phyloP scores from a whole-genome alignment of 768 basidiomycete species.

The Tulasnella sp. region DNA sequence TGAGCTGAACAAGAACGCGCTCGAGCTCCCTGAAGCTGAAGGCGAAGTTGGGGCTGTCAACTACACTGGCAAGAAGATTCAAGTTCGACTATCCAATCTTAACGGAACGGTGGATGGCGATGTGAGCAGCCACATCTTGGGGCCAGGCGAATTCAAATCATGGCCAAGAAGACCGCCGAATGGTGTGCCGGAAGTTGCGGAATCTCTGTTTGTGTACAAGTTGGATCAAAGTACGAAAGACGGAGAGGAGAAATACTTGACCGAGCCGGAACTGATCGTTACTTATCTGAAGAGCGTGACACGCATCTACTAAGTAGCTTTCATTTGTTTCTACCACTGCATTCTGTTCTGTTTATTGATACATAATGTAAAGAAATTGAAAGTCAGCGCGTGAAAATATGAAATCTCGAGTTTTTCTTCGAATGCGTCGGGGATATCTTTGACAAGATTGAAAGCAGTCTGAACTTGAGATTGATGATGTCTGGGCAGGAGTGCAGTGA shows the following conservation, averaged over 20 bases:
- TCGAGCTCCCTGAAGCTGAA: not conserved
- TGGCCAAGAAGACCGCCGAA: conserved; percentile 1
- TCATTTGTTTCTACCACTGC: no score
- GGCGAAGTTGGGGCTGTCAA: conserved; percentile 3
- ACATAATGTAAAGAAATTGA: no score
- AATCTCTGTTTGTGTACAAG: conserved; percentile 2
- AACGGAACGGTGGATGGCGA: not conserved
- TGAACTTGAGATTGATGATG: no score
- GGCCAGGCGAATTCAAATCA: not conserved
- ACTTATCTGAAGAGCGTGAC: not conserved
- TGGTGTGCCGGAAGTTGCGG: not conserved
- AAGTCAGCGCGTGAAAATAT: no score
- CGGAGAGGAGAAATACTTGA: not conserved
- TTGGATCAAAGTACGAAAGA: not conserved
- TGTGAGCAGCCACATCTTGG: not conserved
- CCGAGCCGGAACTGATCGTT: not conserved
- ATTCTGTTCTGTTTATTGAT: no score
- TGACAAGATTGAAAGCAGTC: no score
- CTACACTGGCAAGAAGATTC: conserved; percentile 7
- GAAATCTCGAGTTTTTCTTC: no score
- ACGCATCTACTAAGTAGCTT: no score
- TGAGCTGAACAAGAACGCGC: not conserved
- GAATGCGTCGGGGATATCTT: no score
- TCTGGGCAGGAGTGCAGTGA: no score
- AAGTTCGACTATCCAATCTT: conserved; percentile 1